phyloP scores from a whole-genome alignment of 805 yeast species.

The Candida michaelii region DNA sequence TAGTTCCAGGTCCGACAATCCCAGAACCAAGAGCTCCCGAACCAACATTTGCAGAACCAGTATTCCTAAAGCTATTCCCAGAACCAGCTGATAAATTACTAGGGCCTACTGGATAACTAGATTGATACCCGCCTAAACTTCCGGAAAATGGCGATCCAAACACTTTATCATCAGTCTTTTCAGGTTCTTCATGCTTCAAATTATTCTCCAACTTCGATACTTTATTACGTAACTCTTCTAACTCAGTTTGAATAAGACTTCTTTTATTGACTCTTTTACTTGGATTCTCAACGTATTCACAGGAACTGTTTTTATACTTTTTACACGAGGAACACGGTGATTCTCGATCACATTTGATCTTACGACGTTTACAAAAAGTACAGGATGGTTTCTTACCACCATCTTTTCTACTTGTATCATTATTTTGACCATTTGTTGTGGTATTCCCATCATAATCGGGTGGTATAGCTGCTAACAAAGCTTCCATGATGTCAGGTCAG shows the following conservation, averaged over 20 bases:
- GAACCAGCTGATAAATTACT: too few relatives aligned
- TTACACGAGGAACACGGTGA: slow-evolving; percentile 37
- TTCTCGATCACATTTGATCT: slow-evolving; percentile 38
- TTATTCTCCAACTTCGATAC: slow-evolving; percentile 2
- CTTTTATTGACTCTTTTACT: slow-evolving; percentile 2
- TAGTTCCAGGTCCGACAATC: too few relatives aligned
- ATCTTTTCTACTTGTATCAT: not conserved
- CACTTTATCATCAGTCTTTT: not conserved
- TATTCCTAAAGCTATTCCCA: too few relatives aligned
- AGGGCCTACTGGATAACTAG: too few relatives aligned
- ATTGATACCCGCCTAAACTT: not conserved
- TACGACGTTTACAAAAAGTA: slow-evolving; percentile 35
- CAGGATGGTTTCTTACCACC: slow-evolving; percentile 20
- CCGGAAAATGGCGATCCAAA: not conserved
- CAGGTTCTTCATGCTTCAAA: not conserved
- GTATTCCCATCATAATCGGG: not conserved
- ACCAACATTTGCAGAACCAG: too few relatives aligned
- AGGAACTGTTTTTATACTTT: slow-evolving; percentile 22
- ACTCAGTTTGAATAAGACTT: slow-evolving; percentile 6
- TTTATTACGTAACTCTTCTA: slow-evolving; percentile 6
- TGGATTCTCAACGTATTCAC: slow-evolving; percentile 8
- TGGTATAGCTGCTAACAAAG: slow-evolving; percentile 3
- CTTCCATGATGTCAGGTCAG: not conserved
- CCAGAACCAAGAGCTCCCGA: too few relatives aligned
- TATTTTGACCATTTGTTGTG: not conserved